Conservation (phyloP, 164 flowering plant genomes). For the Warburgia ugandensis region DNA sequence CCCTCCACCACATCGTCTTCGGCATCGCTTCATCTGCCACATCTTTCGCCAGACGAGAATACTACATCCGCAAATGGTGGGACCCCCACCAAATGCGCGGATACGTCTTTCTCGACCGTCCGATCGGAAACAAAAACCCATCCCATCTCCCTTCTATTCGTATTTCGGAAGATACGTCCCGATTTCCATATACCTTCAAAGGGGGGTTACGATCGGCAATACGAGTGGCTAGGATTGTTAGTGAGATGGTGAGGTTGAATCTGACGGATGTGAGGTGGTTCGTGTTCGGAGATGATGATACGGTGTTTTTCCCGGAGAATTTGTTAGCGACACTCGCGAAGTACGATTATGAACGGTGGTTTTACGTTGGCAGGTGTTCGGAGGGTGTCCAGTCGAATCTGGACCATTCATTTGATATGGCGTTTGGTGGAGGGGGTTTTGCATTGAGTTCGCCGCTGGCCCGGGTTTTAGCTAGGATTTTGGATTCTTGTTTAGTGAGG, state of each 20-base stretch:
- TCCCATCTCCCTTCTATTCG: slow-evolving; percentile 32
- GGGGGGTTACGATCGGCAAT: slow-evolving; percentile 64
- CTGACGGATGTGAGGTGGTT: slow-evolving; percentile 53
- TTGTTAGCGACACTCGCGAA: slow-evolving; percentile 46
- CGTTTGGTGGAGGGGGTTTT: slow-evolving; percentile 90
- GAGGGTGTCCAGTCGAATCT: slow-evolving; percentile 64
- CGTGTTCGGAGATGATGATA: slow-evolving; percentile 89
- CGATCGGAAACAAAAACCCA: neutral
- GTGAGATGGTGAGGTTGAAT: slow-evolving; percentile 34
- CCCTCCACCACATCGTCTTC: slow-evolving; percentile 57
- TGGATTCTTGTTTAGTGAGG: slow-evolving; percentile 70
- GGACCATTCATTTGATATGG: slow-evolving; percentile 65
- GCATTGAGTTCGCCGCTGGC: slow-evolving; percentile 67
- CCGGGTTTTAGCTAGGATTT: slow-evolving; percentile 46
- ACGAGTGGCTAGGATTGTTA: slow-evolving; percentile 58
- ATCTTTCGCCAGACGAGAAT: slow-evolving; percentile 33
- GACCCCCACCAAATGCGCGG: slow-evolving; percentile 37
- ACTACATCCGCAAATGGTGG: slow-evolving; percentile 61
- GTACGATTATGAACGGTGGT: slow-evolving; percentile 65
- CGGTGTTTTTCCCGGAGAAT: slow-evolving; percentile 68
- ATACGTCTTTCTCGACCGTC: slow-evolving; percentile 52
- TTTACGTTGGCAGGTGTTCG: slow-evolving; percentile 57
- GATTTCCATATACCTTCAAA: slow-evolving; percentile 54
- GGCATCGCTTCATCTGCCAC: slow-evolving; percentile 57
- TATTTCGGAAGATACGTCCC: slow-evolving; percentile 45